Percentiles rank a stretch among this genome's conserved stretches.
These are phyloP conservation scores for Lachancea kluyveri DNA, from an alignment of 805 yeast genomes.

Conservation along the genomic window DNA sequence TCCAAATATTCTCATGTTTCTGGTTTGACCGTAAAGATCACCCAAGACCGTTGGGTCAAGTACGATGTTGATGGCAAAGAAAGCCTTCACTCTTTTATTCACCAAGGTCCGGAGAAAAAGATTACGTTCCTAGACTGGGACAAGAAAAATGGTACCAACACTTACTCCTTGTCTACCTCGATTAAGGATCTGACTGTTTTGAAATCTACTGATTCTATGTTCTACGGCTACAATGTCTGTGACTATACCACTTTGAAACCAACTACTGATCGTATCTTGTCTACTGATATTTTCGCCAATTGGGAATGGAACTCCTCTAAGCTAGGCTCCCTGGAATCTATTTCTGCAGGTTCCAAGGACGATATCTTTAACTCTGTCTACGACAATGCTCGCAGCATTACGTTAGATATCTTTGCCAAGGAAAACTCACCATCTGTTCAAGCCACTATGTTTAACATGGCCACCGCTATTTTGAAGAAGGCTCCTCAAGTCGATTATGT, in stretches of 20 bases:
- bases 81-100: conserved; percentile 79
- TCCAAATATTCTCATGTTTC: conserved; percentile 70
- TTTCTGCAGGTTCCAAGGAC: conserved; percentile 46
- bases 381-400: conserved; percentile 55
- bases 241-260: conserved; percentile 86
- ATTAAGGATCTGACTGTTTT: conserved; percentile 76
- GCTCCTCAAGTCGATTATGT: conserved; percentile 59
- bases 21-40: conserved; percentile 60
- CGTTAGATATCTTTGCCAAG: conserved; percentile 71
- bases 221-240: conserved; percentile 78
- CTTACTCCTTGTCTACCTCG: conserved; percentile 56
- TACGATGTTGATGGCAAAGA: conserved; percentile 64
- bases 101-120: conserved; percentile 80
- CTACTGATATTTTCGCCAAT: conserved; percentile 74
- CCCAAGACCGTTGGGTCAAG: conserved; percentile 77
- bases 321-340: conserved; percentile 43
- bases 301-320: conserved; percentile 59
- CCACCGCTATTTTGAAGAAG: conserved; percentile 55
- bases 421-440: conserved; percentile 94
- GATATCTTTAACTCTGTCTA: conserved; percentile 64
- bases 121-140: conserved; percentile 47
- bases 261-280: conserved; percentile 76
- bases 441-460: conserved; percentile 95
- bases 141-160: conserved; percentile 40
- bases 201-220: conserved; percentile 90